phyloP scores from a whole-genome alignment of 768 basidiomycete species.

The Sporobolomyces roseus region DNA sequence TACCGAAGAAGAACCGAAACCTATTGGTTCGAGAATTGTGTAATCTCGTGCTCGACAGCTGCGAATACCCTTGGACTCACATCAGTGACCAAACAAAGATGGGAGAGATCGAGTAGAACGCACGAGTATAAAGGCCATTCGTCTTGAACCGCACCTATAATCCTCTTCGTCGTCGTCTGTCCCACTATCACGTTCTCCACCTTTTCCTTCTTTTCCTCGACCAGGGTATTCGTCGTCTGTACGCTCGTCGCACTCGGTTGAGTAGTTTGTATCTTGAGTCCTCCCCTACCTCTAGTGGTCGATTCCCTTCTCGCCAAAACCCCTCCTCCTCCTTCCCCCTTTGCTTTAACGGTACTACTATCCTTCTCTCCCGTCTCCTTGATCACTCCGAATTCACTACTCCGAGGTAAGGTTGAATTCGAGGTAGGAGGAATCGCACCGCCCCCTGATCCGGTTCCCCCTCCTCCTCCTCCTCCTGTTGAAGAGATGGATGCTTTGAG shows the following conservation, averaged over 20 bases:
- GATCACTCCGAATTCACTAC: too few species aligned
- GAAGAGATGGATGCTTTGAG: conserved; percentile 7
- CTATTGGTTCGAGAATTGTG: conserved; percentile 27
- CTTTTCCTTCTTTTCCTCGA: neutral
- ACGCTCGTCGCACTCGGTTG: too few species aligned
- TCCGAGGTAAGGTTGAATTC: too few species aligned
- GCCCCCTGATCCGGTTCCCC: neutral
- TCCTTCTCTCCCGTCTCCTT: too few species aligned
- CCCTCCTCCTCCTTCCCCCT: too few species aligned
- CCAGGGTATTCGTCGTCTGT: neutral
- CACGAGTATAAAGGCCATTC: conserved; percentile 38
- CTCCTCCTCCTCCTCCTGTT: neutral
- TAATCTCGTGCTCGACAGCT: conserved; percentile 34
- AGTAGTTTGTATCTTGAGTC: neutral
- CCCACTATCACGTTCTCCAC: neutral
- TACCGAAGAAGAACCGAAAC: conserved; percentile 81
- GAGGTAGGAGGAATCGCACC: neutral
- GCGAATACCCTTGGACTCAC: too few species aligned
- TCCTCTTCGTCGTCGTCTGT: neutral
- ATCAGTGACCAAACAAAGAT: too few species aligned
- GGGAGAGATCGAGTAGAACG: neutral
- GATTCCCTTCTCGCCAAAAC: too few species aligned
- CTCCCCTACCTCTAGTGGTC: too few species aligned
- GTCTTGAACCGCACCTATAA: conserved; percentile 37
- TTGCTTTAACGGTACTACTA: too few species aligned